These are phyloP conservation scores for Gamsiella multidivaricata DNA, from an alignment of 192 early-diverging fungal genomes.

Conservation along the genomic window DNA sequence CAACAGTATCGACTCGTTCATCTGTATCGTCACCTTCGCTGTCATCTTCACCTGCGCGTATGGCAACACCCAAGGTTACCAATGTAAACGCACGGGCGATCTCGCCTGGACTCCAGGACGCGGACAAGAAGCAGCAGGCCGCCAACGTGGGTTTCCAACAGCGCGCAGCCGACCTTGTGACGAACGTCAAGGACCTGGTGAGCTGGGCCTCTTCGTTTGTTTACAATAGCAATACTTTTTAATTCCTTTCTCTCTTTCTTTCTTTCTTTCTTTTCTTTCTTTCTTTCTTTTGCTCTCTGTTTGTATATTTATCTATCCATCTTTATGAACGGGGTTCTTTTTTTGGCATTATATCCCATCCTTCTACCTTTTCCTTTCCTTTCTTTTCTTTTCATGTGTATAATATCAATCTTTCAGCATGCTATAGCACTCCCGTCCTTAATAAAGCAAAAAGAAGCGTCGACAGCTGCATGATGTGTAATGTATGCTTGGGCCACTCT, in stretches of 20 bases:
- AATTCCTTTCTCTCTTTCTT: slow-evolving; percentile 1
- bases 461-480: no score
- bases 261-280: neutral
- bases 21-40: no score
- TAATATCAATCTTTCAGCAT: neutral
- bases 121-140: neutral
- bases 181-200: slow-evolving; percentile 47
- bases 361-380: no score
- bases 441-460: no score
- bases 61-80: no score
- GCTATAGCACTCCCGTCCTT: neutral
- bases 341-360: no score
- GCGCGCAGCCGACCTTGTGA: slow-evolving; percentile 38
- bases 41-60: no score
- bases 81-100: neutral
- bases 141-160: slow-evolving; percentile 31
- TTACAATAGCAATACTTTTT: slow-evolving; percentile 48
- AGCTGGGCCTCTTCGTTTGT: slow-evolving; percentile 55
- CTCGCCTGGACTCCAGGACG: slow-evolving; percentile 1
- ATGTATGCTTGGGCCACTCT: neutral
- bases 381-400: neutral
- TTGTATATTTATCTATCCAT: neutral
- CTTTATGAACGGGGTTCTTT: no score
- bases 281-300: neutral
- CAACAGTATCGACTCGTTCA: no score